Evolutionary conservation across 345 rosid species (phyloP), one percentile per base, ranked within the genome.

Genomic region (Fremontodendron californicum): DNA sequence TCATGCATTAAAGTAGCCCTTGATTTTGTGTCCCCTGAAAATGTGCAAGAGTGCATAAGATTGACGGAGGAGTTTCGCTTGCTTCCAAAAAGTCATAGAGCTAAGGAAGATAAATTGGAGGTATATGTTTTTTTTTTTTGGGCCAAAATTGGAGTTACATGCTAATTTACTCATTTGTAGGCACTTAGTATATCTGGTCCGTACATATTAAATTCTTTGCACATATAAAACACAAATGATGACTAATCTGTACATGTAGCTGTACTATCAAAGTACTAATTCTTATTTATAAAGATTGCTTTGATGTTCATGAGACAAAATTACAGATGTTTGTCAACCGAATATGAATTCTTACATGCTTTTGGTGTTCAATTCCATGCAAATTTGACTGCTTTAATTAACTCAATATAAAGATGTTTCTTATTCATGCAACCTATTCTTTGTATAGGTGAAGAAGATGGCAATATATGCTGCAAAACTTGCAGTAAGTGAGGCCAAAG

Each of bases 1-100:
- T 87, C 87, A 19, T 87, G 89, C 84, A 87, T 84, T 48, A 87
- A 87, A 74, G 89, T 87, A 48, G 89, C 89, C 52, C 84, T 84
- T 12, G 86, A 87, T 76, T 84, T 87, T 75, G 89, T 87, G 27
- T 87, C 87, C 40, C 89, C 89, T 31, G 89, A 84, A 16, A 87
- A 87, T 73, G 82, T 87, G 49, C 80, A 79, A 75, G 86, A 87
- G 74, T 84, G 89, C 79, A 82, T 87, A 54, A 82, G 83, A 11
- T 73, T 87, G 78, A 87, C 87, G 2, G 87, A 87, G 49, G 87
- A 87, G 79, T 87, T 84, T 51, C 89, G 89, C 3, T 23, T 82
- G 78, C 87, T 87, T 66, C 89, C 89, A 9, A 75, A 77, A 60
- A 49, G 43, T 71, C 89, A 87, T 35, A 72, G 79, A 75, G 86